These are phyloP conservation scores for Plasmodium knowlesi DNA, from an alignment of 169 alveolate species.

Conservation along the genomic window DNA sequence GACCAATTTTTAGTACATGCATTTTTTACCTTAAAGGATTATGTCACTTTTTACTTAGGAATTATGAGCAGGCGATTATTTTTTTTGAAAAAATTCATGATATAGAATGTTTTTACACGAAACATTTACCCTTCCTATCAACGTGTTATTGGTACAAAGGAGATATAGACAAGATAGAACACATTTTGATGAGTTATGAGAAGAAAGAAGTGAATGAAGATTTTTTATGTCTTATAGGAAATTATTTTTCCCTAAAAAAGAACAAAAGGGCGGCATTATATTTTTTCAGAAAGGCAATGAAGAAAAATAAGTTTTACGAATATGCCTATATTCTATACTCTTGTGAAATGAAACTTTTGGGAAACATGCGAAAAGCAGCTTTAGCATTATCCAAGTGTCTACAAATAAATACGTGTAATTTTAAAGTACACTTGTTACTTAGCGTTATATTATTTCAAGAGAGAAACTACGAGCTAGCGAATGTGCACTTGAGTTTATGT, in stretches of 20 bases:
- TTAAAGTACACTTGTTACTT: slow-evolving; percentile 50
- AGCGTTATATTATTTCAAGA: slow-evolving; percentile 50
- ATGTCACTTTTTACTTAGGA: slow-evolving; percentile 55
- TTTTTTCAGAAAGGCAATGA: slow-evolving; percentile 60
- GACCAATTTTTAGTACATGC: slow-evolving; percentile 61
- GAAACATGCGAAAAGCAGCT: slow-evolving; percentile 37
- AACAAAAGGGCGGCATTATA: slow-evolving; percentile 20
- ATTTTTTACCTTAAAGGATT: slow-evolving; percentile 32
- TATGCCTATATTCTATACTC: slow-evolving; percentile 65
- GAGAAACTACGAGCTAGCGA: slow-evolving; percentile 19
- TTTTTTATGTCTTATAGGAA: slow-evolving; percentile 65
- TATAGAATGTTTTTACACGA: slow-evolving; percentile 41
- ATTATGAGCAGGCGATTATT: slow-evolving; percentile 34
- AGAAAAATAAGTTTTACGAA: slow-evolving; percentile 47
- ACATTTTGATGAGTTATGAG: slow-evolving; percentile 42
- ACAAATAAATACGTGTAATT: slow-evolving; percentile 64
- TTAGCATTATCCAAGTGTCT: slow-evolving; percentile 54
- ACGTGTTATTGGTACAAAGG: slow-evolving; percentile 63
- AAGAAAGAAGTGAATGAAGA: slow-evolving; percentile 61
- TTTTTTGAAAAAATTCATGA: slow-evolving; percentile 44
- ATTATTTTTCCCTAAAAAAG: slow-evolving; percentile 69
- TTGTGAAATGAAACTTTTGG: slow-evolving; percentile 53
- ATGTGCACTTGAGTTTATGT: slow-evolving; percentile 69
- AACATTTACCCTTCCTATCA: slow-evolving; percentile 63
- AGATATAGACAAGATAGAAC: slow-evolving; percentile 22